A percentile compares a stretch with the other conserved stretches of the same genome.
Conservation (phyloP, 495 filamentous ascomycete species). For the Aspergillus conjunctus region DNA sequence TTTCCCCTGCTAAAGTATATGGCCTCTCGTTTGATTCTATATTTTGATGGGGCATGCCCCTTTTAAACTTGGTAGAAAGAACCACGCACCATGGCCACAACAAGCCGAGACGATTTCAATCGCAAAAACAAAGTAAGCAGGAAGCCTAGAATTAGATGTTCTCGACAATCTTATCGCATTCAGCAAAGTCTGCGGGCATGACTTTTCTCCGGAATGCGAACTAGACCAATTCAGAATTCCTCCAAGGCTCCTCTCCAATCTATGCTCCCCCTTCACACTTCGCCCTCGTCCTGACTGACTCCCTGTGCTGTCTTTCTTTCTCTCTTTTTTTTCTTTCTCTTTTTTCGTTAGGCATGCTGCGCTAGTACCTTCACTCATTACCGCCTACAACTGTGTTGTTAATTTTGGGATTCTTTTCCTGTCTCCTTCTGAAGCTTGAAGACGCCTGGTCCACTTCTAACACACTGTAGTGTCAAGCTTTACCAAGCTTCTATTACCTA, state of each 20-base stretch:
- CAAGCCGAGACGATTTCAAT: no score
- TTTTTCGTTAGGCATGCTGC: constrained; percentile 35
- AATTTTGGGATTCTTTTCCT: not conserved
- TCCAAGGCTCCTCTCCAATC: not conserved
- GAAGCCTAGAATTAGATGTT: not conserved
- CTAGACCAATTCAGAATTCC: constrained; percentile 5
- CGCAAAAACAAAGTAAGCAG: no score
- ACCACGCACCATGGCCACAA: no score
- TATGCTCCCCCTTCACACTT: not conserved
- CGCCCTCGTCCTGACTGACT: not conserved
- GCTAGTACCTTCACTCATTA: constrained; percentile 64
- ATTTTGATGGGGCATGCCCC: no score
- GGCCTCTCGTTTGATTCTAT: no score
- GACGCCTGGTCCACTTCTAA: no score
- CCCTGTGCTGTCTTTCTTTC: not conserved
- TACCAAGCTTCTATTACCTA: not conserved
- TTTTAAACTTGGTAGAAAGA: no score
- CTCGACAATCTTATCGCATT: constrained; percentile 2
- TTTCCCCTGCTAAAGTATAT: no score
- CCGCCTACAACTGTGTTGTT: constrained; percentile 6
- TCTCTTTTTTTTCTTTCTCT: constrained; percentile 5
- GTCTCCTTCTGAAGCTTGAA: not conserved
- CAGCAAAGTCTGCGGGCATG: not conserved
- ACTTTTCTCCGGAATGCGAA: not conserved
- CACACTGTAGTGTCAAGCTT: no score